Base-by-base conservation (phyloP, 257 asterid species). In the Mentha longifolia region DNA sequence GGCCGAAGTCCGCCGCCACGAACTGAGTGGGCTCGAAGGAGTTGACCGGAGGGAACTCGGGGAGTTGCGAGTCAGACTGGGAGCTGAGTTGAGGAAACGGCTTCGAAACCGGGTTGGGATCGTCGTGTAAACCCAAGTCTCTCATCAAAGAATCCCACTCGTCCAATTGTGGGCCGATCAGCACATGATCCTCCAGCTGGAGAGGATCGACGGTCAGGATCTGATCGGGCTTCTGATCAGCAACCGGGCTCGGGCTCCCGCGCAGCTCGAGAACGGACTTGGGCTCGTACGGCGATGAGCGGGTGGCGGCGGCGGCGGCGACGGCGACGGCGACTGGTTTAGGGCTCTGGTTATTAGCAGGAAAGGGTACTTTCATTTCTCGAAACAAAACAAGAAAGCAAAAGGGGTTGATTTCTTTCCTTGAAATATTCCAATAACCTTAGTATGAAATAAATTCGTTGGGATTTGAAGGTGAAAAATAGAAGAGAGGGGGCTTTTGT, bases 311-410 rank as follows among this genome's bases (percentile, higher is more conserved):
- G 71, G n/a, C n/a, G n/a, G n/a, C 7, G 3, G 54, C n/a, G n/a
- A n/a, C n/a, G 54, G 52, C 30, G 52, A 69, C 19, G 22, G 46
- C n/a, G 17, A 33, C 68, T 28, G 20, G 57, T 59, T 83, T 88
- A 20, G 83, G 37, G 67, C 55, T 74, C 63, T 77, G 78, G 64
- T 74, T 83, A 58, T 78, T 78, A 28, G 62, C 74, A 67, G 94
- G 81, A 82, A 92, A 89, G 87, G 95, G 92, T 65, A 87, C 87
- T 88, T 89, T 92, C 98, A 92, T 92, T 80, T 83, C 95, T 85
- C 66, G 84, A 69, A 72, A 72, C 15, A 46, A 49, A 66, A 50
- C 3, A 33, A 3, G 31, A 8, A 56, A 28, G 37, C 35, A 20
- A 19, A 54, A 20, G 57, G 19, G 5, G 31, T n/a, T 15, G 2